These are phyloP conservation scores for Xylaria sp. DNA, from an alignment of 2,329 filamentous ascomycete species.

Conservation along the genomic window DNA sequence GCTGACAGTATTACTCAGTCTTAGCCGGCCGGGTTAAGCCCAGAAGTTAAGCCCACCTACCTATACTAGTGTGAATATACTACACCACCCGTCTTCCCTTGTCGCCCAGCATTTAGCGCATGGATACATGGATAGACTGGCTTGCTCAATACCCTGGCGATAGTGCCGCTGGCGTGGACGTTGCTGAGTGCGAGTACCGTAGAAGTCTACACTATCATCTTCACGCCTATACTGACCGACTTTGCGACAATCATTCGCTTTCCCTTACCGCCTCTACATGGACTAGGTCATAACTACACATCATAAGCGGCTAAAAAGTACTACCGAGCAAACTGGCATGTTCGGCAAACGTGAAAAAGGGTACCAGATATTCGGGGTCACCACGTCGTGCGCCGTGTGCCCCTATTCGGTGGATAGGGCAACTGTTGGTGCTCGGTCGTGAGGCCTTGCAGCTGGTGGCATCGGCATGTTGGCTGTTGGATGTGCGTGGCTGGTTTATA, in stretches of 20 bases:
- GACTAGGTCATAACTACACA: slow-evolving; percentile 20
- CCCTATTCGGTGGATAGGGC: slow-evolving; percentile 31
- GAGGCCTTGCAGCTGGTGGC: slow-evolving; percentile 32
- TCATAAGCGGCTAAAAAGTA: slow-evolving; percentile 18
- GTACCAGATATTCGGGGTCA: slow-evolving; percentile 33
- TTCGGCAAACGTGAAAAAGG: slow-evolving; percentile 18
- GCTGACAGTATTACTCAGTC: slow-evolving; percentile 30
- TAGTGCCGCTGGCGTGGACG: slow-evolving; percentile 3
- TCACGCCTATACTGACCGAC: slow-evolving; percentile 35
- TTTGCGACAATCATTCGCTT: slow-evolving; percentile 20
- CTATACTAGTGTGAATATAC: neutral
- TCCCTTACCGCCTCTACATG: slow-evolving; percentile 36
- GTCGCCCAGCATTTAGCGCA: slow-evolving; percentile 23
- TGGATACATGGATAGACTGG: slow-evolving; percentile 15
- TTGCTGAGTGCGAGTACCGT: slow-evolving; percentile 13
- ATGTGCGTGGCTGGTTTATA: slow-evolving; percentile 32
- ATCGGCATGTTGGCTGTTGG: slow-evolving; percentile 17
- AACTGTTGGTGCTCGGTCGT: slow-evolving; percentile 29
- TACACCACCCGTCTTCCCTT: slow-evolving; percentile 13
- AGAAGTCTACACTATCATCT: slow-evolving; percentile 18
- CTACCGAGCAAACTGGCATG: slow-evolving; percentile 17
- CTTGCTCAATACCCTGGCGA: slow-evolving; percentile 1
- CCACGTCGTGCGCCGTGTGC: slow-evolving; percentile 33
- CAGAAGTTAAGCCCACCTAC: slow-evolving; percentile 14
- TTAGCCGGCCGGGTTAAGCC: slow-evolving; percentile 30